phyloP scores from a whole-genome alignment of 2,329 filamentous ascomycete species.

The Diaporthe aspalathi region DNA sequence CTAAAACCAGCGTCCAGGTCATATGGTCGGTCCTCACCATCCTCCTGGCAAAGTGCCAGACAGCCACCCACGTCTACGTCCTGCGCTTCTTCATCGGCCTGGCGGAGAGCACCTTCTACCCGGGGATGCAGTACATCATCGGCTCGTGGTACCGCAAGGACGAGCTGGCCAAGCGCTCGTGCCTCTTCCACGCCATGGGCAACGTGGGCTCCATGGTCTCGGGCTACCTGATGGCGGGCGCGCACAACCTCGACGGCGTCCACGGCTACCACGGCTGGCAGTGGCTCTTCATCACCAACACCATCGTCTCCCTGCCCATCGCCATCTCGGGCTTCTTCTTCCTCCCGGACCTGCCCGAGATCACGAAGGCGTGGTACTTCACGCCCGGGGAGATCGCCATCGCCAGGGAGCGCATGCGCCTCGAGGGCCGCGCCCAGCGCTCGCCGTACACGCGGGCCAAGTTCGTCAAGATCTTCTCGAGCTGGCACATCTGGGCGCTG shows the following conservation, averaged over 20 bases:
- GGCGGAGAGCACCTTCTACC: constrained; percentile 54
- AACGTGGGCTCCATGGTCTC: constrained; percentile 64
- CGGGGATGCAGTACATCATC: constrained; percentile 56
- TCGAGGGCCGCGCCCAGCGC: constrained; percentile 58
- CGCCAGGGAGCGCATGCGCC: constrained; percentile 54
- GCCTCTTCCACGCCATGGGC: constrained; percentile 65
- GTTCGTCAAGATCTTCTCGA: constrained; percentile 69
- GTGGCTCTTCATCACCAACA: constrained; percentile 70
- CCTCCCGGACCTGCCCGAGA: constrained; percentile 54
- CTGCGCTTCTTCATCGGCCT: constrained; percentile 58
- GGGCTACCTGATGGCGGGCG: constrained; percentile 51
- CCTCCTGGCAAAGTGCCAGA: constrained; percentile 47
- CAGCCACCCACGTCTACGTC: constrained; percentile 52
- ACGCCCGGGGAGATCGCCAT: constrained; percentile 51
- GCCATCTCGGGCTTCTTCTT: constrained; percentile 63
- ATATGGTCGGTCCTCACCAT: constrained; percentile 51
- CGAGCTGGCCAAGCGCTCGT: constrained; percentile 63
- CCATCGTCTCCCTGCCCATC: constrained; percentile 66
- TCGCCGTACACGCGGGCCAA: constrained; percentile 58
- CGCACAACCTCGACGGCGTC: constrained; percentile 63
- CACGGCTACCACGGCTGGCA: constrained; percentile 63
- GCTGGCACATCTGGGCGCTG: constrained; percentile 74
- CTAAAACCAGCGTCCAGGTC: constrained; percentile 38
- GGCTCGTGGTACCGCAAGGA: constrained; percentile 57
- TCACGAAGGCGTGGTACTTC: constrained; percentile 53